Conservation (phyloP, 2,329 filamentous ascomycete genomes). For the Aspergillus amoenus region DNA sequence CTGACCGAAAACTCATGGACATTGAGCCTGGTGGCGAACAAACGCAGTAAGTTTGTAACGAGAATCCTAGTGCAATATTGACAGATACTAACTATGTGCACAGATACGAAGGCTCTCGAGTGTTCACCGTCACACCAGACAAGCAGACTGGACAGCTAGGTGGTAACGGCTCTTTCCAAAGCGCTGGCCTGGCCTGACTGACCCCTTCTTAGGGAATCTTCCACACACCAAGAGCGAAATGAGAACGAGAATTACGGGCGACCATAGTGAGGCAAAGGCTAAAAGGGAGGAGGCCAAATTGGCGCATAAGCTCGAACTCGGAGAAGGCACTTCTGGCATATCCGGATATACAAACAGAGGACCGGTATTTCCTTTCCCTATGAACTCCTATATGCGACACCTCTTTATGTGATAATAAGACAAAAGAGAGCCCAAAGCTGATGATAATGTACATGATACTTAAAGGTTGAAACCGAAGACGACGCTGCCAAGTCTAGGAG, state of each 20-base stretch:
- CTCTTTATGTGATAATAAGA: slow-evolving; percentile 16
- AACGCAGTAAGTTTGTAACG: slow-evolving; percentile 48
- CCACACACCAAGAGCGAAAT: slow-evolving; percentile 36
- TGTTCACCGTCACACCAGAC: slow-evolving; percentile 48
- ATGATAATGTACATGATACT: slow-evolving; percentile 44
- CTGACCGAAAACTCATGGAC: slow-evolving; percentile 55
- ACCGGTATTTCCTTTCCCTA: slow-evolving; percentile 26
- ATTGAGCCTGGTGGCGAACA: slow-evolving; percentile 61
- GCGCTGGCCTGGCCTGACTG: background rate
- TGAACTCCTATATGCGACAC: slow-evolving; percentile 30
- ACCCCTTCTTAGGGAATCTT: slow-evolving; percentile 19
- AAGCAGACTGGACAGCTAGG: slow-evolving; percentile 60
- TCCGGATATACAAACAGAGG: slow-evolving; percentile 40
- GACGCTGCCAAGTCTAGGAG: slow-evolving; percentile 45
- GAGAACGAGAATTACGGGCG: slow-evolving; percentile 13
- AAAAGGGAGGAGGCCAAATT: slow-evolving; percentile 57
- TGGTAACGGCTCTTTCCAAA: slow-evolving; percentile 32
- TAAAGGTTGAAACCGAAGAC: slow-evolving; percentile 35
- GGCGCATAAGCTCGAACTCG: slow-evolving; percentile 57
- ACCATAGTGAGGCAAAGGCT: slow-evolving; percentile 39
- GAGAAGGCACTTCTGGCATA: slow-evolving; percentile 50
- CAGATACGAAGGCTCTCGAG: slow-evolving; percentile 60
- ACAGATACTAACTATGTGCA: background rate
- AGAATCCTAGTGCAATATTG: background rate
- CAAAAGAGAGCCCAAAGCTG: slow-evolving; percentile 29